phyloP scores from a whole-genome alignment of 768 basidiomycete species.

The Solioccasus polychromus region DNA sequence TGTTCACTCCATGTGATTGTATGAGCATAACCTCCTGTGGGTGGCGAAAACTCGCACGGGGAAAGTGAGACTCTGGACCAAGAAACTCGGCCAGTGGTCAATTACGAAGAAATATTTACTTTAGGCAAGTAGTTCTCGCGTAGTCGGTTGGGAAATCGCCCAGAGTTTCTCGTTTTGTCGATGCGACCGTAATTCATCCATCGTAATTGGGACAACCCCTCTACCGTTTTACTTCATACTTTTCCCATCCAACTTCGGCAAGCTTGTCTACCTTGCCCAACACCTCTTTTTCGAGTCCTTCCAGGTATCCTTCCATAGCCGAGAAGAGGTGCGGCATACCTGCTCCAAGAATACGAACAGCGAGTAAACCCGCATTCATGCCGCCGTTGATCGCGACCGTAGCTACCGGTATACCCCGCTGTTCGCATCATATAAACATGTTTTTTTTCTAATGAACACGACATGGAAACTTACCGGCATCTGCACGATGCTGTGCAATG shows the following conservation, averaged over 20 bases:
- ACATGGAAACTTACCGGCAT: slow-evolving; percentile 94
- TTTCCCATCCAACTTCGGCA: slow-evolving; percentile 81
- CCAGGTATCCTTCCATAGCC: slow-evolving; percentile 75
- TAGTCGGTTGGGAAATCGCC: no score
- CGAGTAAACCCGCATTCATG: slow-evolving; percentile 89
- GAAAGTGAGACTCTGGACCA: no score
- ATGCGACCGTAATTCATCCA: no score
- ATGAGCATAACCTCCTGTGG: no score
- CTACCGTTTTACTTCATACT: slow-evolving; percentile 53
- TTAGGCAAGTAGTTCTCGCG: no score
- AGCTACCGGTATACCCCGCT: slow-evolving; percentile 96
- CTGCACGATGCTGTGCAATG: slow-evolving; percentile 96
- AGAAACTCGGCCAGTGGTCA: no score
- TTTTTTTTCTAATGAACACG: neutral
- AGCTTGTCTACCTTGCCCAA: slow-evolving; percentile 74
- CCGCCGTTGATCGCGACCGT: slow-evolving; percentile 97
- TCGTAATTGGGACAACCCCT: no score
- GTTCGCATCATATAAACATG: neutral
- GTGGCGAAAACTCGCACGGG: no score
- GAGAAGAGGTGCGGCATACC: slow-evolving; percentile 63
- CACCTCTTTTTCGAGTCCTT: slow-evolving; percentile 69
- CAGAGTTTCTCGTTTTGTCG: no score
- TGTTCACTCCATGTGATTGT: no score
- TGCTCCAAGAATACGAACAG: slow-evolving; percentile 82
- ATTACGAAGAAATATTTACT: no score